Base-by-base conservation (phyloP, 768 basidiomycete genomes). In the Floccularia luteovirens region DNA sequence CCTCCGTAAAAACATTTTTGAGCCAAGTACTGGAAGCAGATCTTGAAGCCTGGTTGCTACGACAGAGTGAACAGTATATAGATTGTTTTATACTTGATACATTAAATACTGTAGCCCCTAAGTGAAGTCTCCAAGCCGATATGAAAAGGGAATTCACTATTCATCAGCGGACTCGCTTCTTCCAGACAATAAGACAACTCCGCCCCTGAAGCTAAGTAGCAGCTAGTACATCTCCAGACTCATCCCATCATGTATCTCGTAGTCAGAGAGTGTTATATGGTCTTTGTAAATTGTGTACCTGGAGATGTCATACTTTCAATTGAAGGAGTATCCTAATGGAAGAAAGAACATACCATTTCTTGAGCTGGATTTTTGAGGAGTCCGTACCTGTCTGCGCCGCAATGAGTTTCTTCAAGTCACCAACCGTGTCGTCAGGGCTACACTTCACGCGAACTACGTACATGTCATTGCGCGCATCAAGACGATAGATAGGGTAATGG, bases 281-380 rank as follows among this genome's bases (percentile, higher is more conserved):
- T 99, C 93, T 64, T 98, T 98, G 71, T 82, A 99, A 32, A 79
- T 84, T 3, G 77, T 92, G 59, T 96, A 92, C 92, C 92, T 93
- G 52, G 8, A 22, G 8, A 33, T 24, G 25, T 33, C 40, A 31
- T 6, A 35, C 20, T 14, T 6, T 24, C 21, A 31, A 10, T 27
- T 40, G 43, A 42, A 14, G 30, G 25, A 19, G 20, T 2, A 31
- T 14, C 19, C 32, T 12, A 17, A 16, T 10, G 24, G 32, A 31
- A 11, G 20, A 8, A 38, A 22, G 21, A 10, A 28, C 16, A 60
- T 82, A 90, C 96, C 93, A 97, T 75, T 97, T 97, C 82, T 96
- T 98, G 38, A 99, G 66, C 54, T 81, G 75, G 43, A 99, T 94
- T 76, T 94, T 98, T 24, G 60, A 64, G 3, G 65, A 53, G 53